Percentiles rank a stretch among this genome's conserved stretches.
These are phyloP conservation scores for Colletotrichum brevisporum DNA, from an alignment of 2,329 filamentous ascomycete species.

Conservation along the genomic window DNA sequence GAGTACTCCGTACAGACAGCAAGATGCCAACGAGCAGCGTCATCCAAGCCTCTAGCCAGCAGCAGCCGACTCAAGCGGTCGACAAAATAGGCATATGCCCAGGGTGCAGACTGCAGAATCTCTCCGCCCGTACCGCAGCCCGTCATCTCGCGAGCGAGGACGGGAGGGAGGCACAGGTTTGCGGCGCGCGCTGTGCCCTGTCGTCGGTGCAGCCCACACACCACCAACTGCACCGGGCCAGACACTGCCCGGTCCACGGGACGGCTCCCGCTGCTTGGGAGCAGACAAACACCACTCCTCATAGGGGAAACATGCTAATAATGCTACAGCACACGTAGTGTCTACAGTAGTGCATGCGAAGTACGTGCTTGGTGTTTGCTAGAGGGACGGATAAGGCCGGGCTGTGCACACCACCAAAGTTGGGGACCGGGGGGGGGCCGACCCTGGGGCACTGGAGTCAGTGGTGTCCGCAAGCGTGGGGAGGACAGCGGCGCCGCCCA, in stretches of 20 bases:
- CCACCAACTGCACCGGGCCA: neutral
- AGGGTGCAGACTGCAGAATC: slow-evolving; percentile 10
- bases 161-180: slow-evolving; percentile 6
- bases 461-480: slow-evolving; percentile 28
- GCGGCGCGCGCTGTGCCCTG: neutral
- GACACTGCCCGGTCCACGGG: slow-evolving; percentile 8
- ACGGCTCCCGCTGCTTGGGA: too few relatives aligned
- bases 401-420: slow-evolving; percentile 36
- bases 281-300: too few relatives aligned
- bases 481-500: slow-evolving; percentile 14
- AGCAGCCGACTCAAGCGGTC: slow-evolving; percentile 3
- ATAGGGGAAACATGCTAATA: too few relatives aligned
- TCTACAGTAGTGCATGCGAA: too few relatives aligned
- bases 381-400: slow-evolving; percentile 36
- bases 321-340: too few relatives aligned
- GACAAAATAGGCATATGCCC: neutral
- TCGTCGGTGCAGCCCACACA: slow-evolving; percentile 26
- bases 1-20: neutral
- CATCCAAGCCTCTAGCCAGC: neutral
- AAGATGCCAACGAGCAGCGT: slow-evolving; percentile 35
- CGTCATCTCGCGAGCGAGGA: slow-evolving; percentile 1
- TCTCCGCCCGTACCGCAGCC: slow-evolving; percentile 16
- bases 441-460: neutral
- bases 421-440: slow-evolving; percentile 1
- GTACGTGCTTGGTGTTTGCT: neutral